phyloP scores from a whole-genome alignment of 176 grass and related monocot species.

The Tuctoria greenei region DNA sequence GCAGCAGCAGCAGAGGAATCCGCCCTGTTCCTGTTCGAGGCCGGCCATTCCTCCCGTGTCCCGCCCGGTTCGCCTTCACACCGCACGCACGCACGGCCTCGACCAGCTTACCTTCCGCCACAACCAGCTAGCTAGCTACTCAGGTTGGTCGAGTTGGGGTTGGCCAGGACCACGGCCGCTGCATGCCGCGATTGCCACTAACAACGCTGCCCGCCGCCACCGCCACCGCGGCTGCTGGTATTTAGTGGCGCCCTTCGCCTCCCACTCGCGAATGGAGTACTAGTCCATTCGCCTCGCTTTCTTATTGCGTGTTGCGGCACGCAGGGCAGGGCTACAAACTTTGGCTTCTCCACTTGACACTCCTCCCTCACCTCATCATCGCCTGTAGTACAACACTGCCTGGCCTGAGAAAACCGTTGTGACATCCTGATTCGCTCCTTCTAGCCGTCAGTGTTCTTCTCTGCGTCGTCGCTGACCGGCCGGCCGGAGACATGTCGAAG shows the following conservation, averaged over 20 bases:
- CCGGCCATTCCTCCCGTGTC: background rate
- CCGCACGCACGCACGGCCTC: background rate
- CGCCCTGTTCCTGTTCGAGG: background rate
- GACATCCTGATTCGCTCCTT: conserved; percentile 1
- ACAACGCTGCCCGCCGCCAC: background rate
- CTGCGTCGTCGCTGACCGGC: background rate
- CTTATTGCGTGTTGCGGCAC: conserved; percentile 12
- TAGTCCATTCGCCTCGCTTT: background rate
- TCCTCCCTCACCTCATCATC: background rate
- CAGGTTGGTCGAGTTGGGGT: background rate
- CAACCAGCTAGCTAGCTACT: background rate
- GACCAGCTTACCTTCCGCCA: background rate
- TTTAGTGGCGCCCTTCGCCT: conserved; percentile 16
- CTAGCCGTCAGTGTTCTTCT: background rate
- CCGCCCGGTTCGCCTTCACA: background rate
- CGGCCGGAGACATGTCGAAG: conserved; percentile 40
- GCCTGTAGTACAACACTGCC: background rate
- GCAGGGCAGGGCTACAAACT: background rate
- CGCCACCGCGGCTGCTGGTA: background rate
- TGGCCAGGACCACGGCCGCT: background rate
- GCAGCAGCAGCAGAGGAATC: background rate
- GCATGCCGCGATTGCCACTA: background rate
- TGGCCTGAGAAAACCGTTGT: background rate
- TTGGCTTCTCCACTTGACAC: background rate
- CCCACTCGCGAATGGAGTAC: background rate